Percentiles rank a stretch among this genome's conserved stretches.
These are phyloP conservation scores for Coemansia aciculifera DNA, from an alignment of 192 early-diverging fungal genomes.

Conservation along the genomic window DNA sequence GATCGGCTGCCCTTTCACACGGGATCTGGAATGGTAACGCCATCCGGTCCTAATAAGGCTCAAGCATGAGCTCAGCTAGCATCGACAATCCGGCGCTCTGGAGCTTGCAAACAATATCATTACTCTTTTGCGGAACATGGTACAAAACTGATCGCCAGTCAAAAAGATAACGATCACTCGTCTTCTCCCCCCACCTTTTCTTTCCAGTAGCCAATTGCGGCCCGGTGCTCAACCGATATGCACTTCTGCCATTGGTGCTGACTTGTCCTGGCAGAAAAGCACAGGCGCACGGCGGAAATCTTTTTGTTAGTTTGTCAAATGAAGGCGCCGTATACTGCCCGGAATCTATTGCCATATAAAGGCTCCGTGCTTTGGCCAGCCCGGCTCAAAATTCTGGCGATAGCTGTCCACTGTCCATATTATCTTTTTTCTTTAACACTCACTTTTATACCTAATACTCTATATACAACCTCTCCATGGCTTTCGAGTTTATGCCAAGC, in stretches of 20 bases:
- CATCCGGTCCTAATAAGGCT: neutral
- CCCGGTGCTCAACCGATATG: neutral
- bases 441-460: neutral
- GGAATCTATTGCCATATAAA: neutral
- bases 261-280: neutral
- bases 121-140: neutral
- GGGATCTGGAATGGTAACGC: constrained; percentile 1
- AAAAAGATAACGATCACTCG: neutral
- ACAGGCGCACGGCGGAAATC: neutral
- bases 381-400: neutral
- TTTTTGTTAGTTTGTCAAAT: neutral
- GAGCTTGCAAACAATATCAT: neutral
- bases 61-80: neutral
- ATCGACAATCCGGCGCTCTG: neutral
- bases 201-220: neutral
- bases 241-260: neutral
- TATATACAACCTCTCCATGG: neutral
- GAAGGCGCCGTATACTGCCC: neutral
- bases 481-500: constrained; percentile 4
- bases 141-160: constrained; percentile 1
- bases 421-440: neutral
- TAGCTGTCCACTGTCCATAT: constrained; percentile 7
- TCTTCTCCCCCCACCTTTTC: neutral
- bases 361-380: constrained; percentile 7
- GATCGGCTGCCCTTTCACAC: constrained; percentile 6